phyloP scores from a whole-genome alignment of 164 flowering plant genomes.

The Chloranthus sessilifolius region DNA sequence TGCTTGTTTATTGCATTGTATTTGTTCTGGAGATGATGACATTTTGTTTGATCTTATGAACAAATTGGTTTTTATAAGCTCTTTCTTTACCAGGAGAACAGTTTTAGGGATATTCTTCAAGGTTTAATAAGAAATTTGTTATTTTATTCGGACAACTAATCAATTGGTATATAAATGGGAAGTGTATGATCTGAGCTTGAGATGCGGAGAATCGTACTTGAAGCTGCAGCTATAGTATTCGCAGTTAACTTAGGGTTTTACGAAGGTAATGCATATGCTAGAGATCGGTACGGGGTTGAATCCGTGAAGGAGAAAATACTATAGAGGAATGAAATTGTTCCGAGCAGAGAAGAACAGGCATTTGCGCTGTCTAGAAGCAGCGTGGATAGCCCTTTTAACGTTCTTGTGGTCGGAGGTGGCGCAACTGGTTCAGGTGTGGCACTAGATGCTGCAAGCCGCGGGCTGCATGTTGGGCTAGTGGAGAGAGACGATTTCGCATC shows the following conservation, averaged over 20 bases:
- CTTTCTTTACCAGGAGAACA: too few species aligned
- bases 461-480: constrained; percentile 19
- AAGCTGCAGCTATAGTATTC: constrained; percentile 13
- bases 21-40: too few species aligned
- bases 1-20: too few species aligned
- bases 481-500: constrained; percentile 27
- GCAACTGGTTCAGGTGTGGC: constrained; percentile 26
- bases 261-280: constrained; percentile 10
- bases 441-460: constrained; percentile 22
- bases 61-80: too few species aligned
- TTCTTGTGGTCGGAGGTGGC: constrained; percentile 27
- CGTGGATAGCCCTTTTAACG: constrained; percentile 9
- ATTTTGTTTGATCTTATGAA: too few species aligned
- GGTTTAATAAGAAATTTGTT: too few species aligned
- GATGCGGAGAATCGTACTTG: too few species aligned
- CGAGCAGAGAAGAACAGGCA: constrained; percentile 14
- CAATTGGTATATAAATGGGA: too few species aligned
- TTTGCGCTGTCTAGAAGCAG: constrained; percentile 11
- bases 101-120: too few species aligned
- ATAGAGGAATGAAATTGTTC: constrained; percentile 12
- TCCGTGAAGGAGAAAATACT: constrained; percentile 14
- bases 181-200: too few species aligned
- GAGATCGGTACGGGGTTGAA: constrained; percentile 8
- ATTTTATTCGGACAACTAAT: too few species aligned
- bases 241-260: constrained; percentile 12